Base-by-base conservation (phyloP, 2,329 filamentous ascomycete species). In the Fusarium bactridioides region DNA sequence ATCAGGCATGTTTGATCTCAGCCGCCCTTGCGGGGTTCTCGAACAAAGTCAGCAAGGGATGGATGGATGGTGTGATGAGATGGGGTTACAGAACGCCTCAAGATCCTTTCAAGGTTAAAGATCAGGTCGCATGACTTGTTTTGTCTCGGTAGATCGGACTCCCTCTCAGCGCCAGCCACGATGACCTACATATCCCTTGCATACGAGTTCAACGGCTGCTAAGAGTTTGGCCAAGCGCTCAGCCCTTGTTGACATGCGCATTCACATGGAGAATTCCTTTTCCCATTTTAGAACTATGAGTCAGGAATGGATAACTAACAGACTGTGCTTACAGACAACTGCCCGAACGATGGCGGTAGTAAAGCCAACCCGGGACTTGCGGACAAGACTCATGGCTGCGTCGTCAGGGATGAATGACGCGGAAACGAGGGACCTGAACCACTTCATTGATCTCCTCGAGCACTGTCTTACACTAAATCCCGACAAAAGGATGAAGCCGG, bases 381-480 rank as follows among this genome's bases (percentile, higher is more conserved):
- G 94, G 77, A 92, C 92, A 4, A 89, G 95, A 74, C 87, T 99
- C 57, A 86, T 92, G 80, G 90, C 91, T 69, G 93, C 91, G 27
- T 91, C 91, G 10, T 90, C 89, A 62, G 92, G 91, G 57, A 91
- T 97, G 86, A 90, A 86, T 55, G 92, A 95, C 69, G 85, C 85
- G 15, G 94, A 96, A 80, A 85, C 88, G 43, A 92, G 91, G 80
- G 94, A 98, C 77, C 84, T 98, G 69, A 91, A 92, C 66, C 86
- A 92, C 59, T 97, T 99, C 81, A 87, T 94, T 74, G 95, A 98
- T 81, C 84, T 99, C 54, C 84, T 99, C 64, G 95, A 97, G 78
- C 92, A 93, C 61, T 98, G 95, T 79, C 86, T 99, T 72, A 90
- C 92, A 65, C 87, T 98, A 72, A 97, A 98, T 79, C 94, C 95